Percentiles rank a stretch among this genome's conserved stretches.
Evolutionary conservation across 768 basidiomycete genomes (phyloP).

Genomic region (Xerocomus potaroensis): DNA sequence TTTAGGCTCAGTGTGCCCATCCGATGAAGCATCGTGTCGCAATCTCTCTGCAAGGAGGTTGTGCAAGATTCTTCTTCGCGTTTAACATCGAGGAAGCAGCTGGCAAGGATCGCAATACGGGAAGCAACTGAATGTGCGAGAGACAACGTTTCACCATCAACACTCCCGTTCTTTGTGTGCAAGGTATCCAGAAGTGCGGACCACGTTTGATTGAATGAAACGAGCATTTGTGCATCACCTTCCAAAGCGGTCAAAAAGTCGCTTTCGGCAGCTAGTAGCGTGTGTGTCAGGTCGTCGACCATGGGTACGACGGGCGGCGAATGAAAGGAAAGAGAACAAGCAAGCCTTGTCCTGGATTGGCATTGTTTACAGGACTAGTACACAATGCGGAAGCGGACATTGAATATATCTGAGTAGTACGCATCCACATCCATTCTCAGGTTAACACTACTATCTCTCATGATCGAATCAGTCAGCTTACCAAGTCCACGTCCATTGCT

Average conservation of each 20-base stretch:
- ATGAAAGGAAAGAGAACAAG: no score
- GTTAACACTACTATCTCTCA: no score
- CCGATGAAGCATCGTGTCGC: conserved; percentile 1
- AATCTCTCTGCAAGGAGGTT: not conserved
- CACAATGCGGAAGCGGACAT: no score
- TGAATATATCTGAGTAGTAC: no score
- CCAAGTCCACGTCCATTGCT: not conserved
- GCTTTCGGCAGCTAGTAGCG: not conserved
- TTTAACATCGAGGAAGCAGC: conserved; percentile 5
- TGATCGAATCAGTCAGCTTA: no score
- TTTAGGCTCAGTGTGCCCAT: conserved; percentile 1
- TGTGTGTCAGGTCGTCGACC: no score
- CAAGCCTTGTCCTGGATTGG: no score
- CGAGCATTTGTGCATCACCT: not conserved
- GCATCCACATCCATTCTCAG: no score
- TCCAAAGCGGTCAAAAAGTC: not conserved
- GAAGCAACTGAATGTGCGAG: not conserved
- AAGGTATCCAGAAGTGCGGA: not conserved
- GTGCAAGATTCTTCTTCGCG: not conserved
- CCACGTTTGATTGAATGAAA: conserved; percentile 1
- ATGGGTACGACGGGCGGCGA: no score
- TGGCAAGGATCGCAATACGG: conserved; percentile 3
- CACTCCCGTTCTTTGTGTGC: not conserved
- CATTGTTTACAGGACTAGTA: no score
- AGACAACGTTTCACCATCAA: not conserved